These are phyloP conservation scores for Carex parvula DNA, from an alignment of 176 grass and related monocot genomes.

Conservation along the genomic window DNA sequence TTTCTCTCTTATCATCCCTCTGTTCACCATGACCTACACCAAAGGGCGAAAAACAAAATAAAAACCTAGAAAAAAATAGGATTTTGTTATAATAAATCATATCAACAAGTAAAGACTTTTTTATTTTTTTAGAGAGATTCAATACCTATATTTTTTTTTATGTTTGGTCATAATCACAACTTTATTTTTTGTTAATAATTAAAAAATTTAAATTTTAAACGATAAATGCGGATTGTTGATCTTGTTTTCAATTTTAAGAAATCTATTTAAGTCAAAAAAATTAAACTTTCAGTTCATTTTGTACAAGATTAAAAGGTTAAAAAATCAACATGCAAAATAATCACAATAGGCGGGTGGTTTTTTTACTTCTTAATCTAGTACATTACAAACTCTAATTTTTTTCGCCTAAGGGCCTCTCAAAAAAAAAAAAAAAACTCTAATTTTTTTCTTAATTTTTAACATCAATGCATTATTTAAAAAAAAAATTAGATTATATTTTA, in stretches of 20 bases:
- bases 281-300: background rate
- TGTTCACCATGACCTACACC: conserved; percentile 62
- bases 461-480: background rate
- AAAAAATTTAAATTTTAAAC: too few species aligned
- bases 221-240: too few species aligned
- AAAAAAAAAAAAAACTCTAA: too few species aligned
- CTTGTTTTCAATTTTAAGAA: background rate
- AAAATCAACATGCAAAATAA: background rate
- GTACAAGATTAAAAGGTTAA: background rate
- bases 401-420: too few species aligned
- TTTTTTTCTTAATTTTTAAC: background rate
- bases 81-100: background rate
- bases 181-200: too few species aligned
- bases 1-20: conserved; percentile 54
- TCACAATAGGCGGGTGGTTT: background rate
- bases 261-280: background rate
- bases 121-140: too few species aligned
- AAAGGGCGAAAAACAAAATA: background rate
- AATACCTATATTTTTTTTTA: too few species aligned
- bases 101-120: background rate
- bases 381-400: background rate
- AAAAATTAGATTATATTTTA: background rate
- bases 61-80: background rate
- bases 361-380: background rate
- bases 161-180: too few species aligned